Conservation (phyloP, 768 basidiomycete genomes). For the Mycena latifolia region DNA sequence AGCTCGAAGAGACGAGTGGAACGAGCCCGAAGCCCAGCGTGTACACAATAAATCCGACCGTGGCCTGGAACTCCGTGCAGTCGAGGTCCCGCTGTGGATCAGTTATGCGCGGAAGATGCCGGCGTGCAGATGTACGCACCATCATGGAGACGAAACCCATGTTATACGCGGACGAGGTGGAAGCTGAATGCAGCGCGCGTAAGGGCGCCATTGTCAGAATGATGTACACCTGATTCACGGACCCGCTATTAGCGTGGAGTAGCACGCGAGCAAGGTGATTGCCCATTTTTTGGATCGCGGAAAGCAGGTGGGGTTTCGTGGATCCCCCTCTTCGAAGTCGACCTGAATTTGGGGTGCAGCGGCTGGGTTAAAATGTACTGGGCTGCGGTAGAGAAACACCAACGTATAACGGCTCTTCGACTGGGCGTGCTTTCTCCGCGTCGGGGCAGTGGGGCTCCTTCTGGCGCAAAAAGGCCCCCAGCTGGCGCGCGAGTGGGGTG, state of each 20-base stretch:
- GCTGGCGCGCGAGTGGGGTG: slow-evolving; percentile 42
- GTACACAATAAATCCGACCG: slow-evolving; percentile 64
- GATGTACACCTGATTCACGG: slow-evolving; percentile 29
- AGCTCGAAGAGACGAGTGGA: slow-evolving; percentile 74
- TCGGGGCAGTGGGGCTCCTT: slow-evolving; percentile 25
- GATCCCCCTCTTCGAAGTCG: slow-evolving; percentile 53
- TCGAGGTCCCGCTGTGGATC: slow-evolving; percentile 49
- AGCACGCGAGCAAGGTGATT: slow-evolving; percentile 60
- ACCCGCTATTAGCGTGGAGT: slow-evolving; percentile 63
- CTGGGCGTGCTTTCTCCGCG: slow-evolving; percentile 12
- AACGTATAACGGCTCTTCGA: slow-evolving; percentile 18
- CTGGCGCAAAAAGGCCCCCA: slow-evolving; percentile 46
- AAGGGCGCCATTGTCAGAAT: neutral
- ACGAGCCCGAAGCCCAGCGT: slow-evolving; percentile 72
- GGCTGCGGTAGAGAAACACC: neutral
- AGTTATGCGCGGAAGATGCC: slow-evolving; percentile 46
- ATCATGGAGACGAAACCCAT: slow-evolving; percentile 71
- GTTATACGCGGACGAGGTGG: slow-evolving; percentile 63
- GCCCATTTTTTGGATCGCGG: slow-evolving; percentile 52
- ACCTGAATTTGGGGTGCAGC: slow-evolving; percentile 46
- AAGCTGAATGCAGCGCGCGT: slow-evolving; percentile 51
- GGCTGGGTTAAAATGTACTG: neutral
- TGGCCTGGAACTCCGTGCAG: slow-evolving; percentile 59
- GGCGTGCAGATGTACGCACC: slow-evolving; percentile 26
- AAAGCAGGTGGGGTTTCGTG: slow-evolving; percentile 56